These are phyloP conservation scores for Phytophthora macrochlamydospora DNA, from an alignment of 352 stramenopile genomes.

Conservation along the genomic window DNA sequence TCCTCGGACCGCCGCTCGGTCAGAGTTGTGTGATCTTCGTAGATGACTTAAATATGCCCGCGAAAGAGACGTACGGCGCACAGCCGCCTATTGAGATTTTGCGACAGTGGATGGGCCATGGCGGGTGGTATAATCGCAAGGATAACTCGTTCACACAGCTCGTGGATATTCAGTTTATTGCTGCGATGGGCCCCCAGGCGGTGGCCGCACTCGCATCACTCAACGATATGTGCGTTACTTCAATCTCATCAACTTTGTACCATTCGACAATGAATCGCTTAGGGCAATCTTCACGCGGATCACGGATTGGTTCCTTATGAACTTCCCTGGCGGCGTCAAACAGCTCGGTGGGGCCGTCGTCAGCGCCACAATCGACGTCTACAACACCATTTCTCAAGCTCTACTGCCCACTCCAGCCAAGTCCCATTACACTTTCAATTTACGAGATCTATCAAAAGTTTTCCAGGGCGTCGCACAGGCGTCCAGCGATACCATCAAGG, in stretches of 20 bases:
- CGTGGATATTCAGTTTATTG: conserved; percentile 94
- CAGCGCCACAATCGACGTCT: conserved; percentile 90
- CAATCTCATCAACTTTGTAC: conserved; percentile 94
- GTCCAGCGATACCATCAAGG: conserved; percentile 75
- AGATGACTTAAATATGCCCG: conserved; percentile 95
- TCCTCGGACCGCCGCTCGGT: conserved; percentile 89
- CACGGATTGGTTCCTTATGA: conserved; percentile 89
- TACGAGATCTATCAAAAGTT: conserved; percentile 93
- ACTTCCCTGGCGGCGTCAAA: conserved; percentile 86
- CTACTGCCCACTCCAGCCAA: conserved; percentile 93
- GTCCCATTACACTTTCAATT: conserved; percentile 95
- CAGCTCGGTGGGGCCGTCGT: conserved; percentile 73
- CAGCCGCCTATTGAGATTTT: conserved; percentile 94
- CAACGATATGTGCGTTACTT: conserved; percentile 94
- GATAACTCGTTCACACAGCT: conserved; percentile 93
- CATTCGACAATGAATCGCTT: conserved; percentile 90
- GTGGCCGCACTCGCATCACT: conserved; percentile 91
- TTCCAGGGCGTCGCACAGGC: conserved; percentile 92
- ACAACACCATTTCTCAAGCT: conserved; percentile 90
- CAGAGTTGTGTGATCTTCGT: conserved; percentile 94
- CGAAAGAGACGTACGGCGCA: conserved; percentile 93
- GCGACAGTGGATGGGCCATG: conserved; percentile 94
- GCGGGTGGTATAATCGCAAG: conserved; percentile 94
- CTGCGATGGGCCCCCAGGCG: conserved; percentile 93
- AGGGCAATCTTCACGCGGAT: conserved; percentile 90